Base-by-base conservation (phyloP, 106 monocot genomes). In the Posidonia australis region DNA sequence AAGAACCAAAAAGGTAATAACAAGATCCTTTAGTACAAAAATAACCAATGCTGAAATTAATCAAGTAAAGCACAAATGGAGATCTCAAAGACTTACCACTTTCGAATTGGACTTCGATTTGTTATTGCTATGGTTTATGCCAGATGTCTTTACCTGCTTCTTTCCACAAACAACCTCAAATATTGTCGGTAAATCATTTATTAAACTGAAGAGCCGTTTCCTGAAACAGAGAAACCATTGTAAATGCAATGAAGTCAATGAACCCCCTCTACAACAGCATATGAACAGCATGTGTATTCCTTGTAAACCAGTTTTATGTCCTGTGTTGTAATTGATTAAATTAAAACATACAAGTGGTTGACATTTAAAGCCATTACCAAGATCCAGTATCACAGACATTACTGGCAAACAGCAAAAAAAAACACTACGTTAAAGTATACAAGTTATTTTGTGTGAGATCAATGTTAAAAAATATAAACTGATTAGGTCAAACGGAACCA, bases 131-230 rank as follows among this genome's bases (percentile, higher is more conserved):
- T 76, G 57, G 55, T 76, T 81, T 47, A 65, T 53, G 25, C 64
- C 65, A 17, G 67, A 58, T 36, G 83, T 58, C 66, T 63, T 79
- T 27, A 55, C 68, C 65, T 66, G 69, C 69, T 70, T 82, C 69
- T 85, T 89, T 28, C 89, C 81, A 70, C 56, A 82, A 32, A 89
- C 81, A 25, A 79, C 77, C 67, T 89, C 89, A 69, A 70, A 85
- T 30, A 84, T 73, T 14, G 85, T 82, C 11, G 89, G 89, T 60
- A 85, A 67, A 10, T 89, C 82, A 66, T 85, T 85, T 54, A 89
- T 82, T 79, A 82, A 29, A 63, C 66, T 62, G 65, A 85, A 85
- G 13, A 89, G 75, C 28, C 77, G 79, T 69, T 89, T 85, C 79
- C 89, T 89, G 79, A 62, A 11, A 55, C 10, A 55, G 25, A 26